Conservation (phyloP, 306 rosid species). For the Medicago truncatula region MtrunA17r5.0-ANR NC_053042.1:34778501-34779000, state of each 20-base stretch:
- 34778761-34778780: background rate
- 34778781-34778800: background rate
- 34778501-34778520: too few species aligned
- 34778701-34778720: background rate
- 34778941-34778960: constrained; percentile 65
- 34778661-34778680: constrained; percentile 5
- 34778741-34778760: background rate
- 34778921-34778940: constrained; percentile 25
- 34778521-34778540: too few species aligned
- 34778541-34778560: too few species aligned
- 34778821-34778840: constrained; percentile 15
- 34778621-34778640: too few species aligned
- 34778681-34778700: background rate
- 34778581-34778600: too few species aligned
- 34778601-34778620: too few species aligned
- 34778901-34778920: constrained; percentile 20
- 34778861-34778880: background rate
- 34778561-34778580: too few species aligned
- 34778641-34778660: background rate
- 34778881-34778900: constrained; percentile 5
- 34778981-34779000: constrained; percentile 67
- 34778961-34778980: constrained; percentile 67
- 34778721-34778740: background rate
- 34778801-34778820: background rate
- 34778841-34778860: background rate